phyloP scores from a whole-genome alignment of 352 stramenopile species.

The Globisporangium nagaii region DNA sequence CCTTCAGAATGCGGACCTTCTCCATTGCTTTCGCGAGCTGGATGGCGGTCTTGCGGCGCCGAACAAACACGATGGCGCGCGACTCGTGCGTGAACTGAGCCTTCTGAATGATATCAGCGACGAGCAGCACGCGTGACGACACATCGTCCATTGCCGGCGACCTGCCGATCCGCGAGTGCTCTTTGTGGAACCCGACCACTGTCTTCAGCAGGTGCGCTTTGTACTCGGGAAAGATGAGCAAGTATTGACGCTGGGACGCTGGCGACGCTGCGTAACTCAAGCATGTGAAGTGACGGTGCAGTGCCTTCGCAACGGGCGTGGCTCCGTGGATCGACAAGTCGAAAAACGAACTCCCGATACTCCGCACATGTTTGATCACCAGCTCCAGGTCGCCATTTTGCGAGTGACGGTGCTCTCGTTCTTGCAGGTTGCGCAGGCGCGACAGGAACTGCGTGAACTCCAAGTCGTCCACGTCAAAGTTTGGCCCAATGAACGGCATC shows the following conservation, averaged over 20 bases:
- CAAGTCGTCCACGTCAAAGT: slow-evolving; percentile 49
- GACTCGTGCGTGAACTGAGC: slow-evolving; percentile 49
- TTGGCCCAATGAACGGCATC: slow-evolving; percentile 31
- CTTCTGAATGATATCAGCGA: slow-evolving; percentile 38
- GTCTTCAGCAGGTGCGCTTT: slow-evolving; percentile 24
- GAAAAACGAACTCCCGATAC: slow-evolving; percentile 46
- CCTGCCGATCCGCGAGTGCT: not conserved
- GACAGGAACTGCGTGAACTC: slow-evolving; percentile 48
- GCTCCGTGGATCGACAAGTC: slow-evolving; percentile 44
- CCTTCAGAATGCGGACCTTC: slow-evolving; percentile 35
- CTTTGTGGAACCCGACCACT: slow-evolving; percentile 15
- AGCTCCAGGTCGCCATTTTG: slow-evolving; percentile 29
- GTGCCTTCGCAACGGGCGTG: slow-evolving; percentile 22
- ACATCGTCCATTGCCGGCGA: slow-evolving; percentile 23
- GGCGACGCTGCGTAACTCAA: slow-evolving; percentile 11
- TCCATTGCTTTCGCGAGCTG: slow-evolving; percentile 63
- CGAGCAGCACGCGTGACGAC: slow-evolving; percentile 44
- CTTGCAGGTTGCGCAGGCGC: slow-evolving; percentile 24
- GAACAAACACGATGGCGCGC: slow-evolving; percentile 76
- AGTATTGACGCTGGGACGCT: slow-evolving; percentile 18
- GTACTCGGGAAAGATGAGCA: slow-evolving; percentile 26
- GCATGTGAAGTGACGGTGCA: slow-evolving; percentile 28
- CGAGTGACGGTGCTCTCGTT: slow-evolving; percentile 2
- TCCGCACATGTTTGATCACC: slow-evolving; percentile 37
- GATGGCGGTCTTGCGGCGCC: slow-evolving; percentile 59